These are phyloP conservation scores for Neurospora tetraspora DNA, from an alignment of 495 filamentous ascomycete species.

Conservation along the genomic window DNA sequence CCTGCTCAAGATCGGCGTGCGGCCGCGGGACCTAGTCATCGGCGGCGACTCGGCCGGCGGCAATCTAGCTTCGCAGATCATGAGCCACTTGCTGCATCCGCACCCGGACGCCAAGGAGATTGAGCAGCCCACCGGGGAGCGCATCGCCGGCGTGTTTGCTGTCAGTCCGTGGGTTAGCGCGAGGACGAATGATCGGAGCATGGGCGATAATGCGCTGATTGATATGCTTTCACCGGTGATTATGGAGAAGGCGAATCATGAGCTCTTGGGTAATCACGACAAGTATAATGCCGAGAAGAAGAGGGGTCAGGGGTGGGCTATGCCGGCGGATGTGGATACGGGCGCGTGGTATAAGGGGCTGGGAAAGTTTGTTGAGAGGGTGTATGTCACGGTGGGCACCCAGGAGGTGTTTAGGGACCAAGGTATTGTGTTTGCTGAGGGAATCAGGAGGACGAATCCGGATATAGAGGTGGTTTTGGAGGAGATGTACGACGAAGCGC, in stretches of 20 bases:
- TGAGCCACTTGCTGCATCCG: constrained; percentile 19
- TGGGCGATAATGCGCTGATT: constrained; percentile 10
- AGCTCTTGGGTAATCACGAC: background rate
- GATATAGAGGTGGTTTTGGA: constrained; percentile 9
- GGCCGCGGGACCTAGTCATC: constrained; percentile 15
- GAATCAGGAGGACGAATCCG: constrained; percentile 3
- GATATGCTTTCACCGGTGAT: constrained; percentile 18
- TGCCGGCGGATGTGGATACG: constrained; percentile 14
- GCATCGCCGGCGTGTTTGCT: constrained; percentile 18
- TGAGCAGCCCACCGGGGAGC: background rate
- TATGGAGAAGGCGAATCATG: background rate
- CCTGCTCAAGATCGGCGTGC: constrained; percentile 12
- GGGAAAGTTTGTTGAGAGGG: constrained; percentile 1
- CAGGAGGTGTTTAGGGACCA: constrained; percentile 17
- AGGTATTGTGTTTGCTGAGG: constrained; percentile 6
- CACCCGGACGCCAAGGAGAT: constrained; percentile 9
- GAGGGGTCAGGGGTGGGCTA: constrained; percentile 13
- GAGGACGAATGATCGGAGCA: constrained; percentile 1
- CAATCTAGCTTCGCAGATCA: constrained; percentile 18
- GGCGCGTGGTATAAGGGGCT: constrained; percentile 17
- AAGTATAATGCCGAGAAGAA: constrained; percentile 3
- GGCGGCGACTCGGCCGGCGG: constrained; percentile 27
- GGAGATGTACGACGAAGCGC: constrained; percentile 9
- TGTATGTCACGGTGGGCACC: constrained; percentile 18
- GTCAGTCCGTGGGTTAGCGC: constrained; percentile 20